phyloP scores from a whole-genome alignment of 2,329 filamentous ascomycete species.

The Botryotinia convoluta region DNA sequence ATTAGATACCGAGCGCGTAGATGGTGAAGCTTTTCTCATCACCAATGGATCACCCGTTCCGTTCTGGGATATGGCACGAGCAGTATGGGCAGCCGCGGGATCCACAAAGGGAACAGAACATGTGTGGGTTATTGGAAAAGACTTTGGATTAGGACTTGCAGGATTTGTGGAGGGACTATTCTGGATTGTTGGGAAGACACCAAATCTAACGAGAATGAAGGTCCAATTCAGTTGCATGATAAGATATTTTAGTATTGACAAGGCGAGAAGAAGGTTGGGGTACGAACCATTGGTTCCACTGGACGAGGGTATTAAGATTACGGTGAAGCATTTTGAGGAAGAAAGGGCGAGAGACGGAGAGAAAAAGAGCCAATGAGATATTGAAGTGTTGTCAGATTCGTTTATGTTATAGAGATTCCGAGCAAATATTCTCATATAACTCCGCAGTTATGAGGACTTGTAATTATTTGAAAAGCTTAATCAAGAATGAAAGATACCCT shows the following conservation, averaged over 20 bases:
- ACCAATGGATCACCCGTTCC: constrained; percentile 83
- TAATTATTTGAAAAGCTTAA: constrained; percentile 3
- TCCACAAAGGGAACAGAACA: constrained; percentile 50
- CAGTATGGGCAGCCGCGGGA: constrained; percentile 63
- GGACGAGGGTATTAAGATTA: constrained; percentile 55
- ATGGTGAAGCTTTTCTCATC: constrained; percentile 86
- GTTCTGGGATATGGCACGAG: constrained; percentile 84
- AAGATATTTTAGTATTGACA: constrained; percentile 73
- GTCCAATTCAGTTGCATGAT: constrained; percentile 70
- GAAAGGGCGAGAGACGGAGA: constrained; percentile 29
- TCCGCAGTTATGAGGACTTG: background rate
- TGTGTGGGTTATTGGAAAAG: constrained; percentile 54
- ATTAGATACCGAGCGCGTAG: constrained; percentile 70
- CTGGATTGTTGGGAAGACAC: constrained; percentile 49
- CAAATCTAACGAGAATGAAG: constrained; percentile 47
- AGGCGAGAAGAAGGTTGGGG: constrained; percentile 68
- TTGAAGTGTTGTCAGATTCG: background rate
- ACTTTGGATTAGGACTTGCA: constrained; percentile 46
- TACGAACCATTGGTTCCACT: constrained; percentile 67
- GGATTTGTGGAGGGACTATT: constrained; percentile 52
- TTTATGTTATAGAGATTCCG: background rate
- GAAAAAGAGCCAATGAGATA: constrained; percentile 30
- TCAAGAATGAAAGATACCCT: constrained; percentile 1
- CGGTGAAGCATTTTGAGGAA: constrained; percentile 33
- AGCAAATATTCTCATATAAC: background rate